phyloP scores from a whole-genome alignment of 306 rosid genomes.

The Myrica gale region DNA sequence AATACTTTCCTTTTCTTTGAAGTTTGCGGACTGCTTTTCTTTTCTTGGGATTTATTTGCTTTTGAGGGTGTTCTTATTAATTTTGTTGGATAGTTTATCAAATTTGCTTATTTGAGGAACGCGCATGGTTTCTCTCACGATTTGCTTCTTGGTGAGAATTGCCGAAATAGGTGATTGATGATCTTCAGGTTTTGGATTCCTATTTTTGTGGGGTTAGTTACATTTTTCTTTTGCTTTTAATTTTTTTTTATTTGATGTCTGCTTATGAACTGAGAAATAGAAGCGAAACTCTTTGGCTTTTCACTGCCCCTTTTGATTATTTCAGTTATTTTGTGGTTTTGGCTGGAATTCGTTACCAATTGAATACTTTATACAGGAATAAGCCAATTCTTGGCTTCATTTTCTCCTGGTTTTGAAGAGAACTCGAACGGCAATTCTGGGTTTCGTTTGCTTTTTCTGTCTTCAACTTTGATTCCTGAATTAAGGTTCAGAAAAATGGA shows the following conservation, averaged over 20 bases:
- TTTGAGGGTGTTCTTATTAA: neutral
- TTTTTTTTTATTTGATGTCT: neutral
- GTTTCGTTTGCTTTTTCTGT: constrained; percentile 9
- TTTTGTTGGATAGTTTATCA: neutral
- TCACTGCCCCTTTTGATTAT: neutral
- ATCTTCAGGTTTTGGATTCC: constrained; percentile 10
- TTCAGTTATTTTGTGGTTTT: neutral
- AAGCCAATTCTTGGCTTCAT: neutral
- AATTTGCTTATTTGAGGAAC: neutral
- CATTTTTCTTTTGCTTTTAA: neutral
- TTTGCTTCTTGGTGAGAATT: neutral
- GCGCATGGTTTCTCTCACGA: neutral
- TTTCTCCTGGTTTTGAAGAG: constrained; percentile 12
- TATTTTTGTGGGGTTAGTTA: constrained; percentile 16
- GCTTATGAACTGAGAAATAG: neutral
- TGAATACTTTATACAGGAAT: neutral
- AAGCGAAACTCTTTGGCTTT: neutral
- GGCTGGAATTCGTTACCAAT: neutral
- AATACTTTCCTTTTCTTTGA: neutral
- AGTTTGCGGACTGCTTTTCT: neutral
- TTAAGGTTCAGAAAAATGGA: constrained; percentile 31
- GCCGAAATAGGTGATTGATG: neutral
- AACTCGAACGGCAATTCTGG: constrained; percentile 1
- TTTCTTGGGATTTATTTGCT: neutral
- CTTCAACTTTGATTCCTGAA: constrained; percentile 14